Evolutionary conservation across 495 filamentous ascomycete genomes (phyloP), one percentile per base, ranked within the genome.

Genomic region (Symbiotaphrina buchneri): DNA sequence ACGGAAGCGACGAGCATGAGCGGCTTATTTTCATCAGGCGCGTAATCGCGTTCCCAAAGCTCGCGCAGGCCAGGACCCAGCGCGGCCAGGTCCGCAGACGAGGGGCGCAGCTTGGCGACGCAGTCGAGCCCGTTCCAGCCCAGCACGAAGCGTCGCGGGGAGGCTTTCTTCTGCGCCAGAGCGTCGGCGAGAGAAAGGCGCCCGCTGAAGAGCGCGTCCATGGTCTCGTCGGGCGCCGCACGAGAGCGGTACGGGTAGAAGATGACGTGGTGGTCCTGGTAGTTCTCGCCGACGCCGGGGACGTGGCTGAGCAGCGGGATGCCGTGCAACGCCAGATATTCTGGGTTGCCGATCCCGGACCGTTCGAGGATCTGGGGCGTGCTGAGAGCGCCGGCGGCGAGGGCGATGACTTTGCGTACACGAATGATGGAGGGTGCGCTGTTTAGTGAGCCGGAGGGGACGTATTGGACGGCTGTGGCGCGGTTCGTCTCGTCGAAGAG

Each of bases 281-380:
- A 64, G 22, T 55, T 42, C 6, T 47, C 26, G 3, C 63, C 63
- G 4, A 67, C 63, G 7, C 59, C 60, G 0, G 61, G 56, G 1
- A 61, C 38, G 27, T 55, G 40, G 5, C 47, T 44, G 14, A 45
- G 20, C 6, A 15, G 20, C 24, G 38, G 11, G 7, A 49, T 33
- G 1, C 47, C 47, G 3, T 54, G 39, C 1, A 52, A 15, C 5
- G 41, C 21, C 14, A 40, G 38, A 10, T 37, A 25, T 8, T 27
- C 4, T 27, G 21, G n/a, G 15, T 34, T 28, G n/a, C 32, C 32
- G 2, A 34, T 16, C 6, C 32, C 32, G 15, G 20, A 28, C 6
- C 18, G 21, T 14, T 34, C 20, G 11, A 34, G 13, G 6, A 28
- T 34, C 13, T 6, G 26, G 16, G 32, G 32, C 6, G 32, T 16